Conservation (phyloP, 768 basidiomycete genomes). For the Boletus rubropictus region DNA sequence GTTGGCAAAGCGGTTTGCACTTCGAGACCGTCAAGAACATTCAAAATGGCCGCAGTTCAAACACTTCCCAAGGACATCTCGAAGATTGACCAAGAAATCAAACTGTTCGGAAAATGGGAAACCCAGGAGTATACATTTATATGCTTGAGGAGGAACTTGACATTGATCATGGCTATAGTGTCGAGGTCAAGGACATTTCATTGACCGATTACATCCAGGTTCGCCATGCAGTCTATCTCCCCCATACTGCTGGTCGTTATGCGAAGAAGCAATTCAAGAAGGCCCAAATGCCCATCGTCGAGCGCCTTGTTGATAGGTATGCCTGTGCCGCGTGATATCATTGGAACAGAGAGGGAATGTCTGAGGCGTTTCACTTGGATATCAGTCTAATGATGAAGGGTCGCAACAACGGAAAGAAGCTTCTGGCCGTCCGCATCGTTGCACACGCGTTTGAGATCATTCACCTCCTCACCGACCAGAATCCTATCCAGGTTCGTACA, state of each 20-base stretch:
- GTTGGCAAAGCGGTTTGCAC: constrained; percentile 16
- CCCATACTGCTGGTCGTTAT: constrained; percentile 98
- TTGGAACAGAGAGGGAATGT: neutral
- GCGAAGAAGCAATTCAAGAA: constrained; percentile 99
- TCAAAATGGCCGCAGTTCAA: constrained; percentile 57
- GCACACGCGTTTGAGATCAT: constrained; percentile 99
- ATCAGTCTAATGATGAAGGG: constrained; percentile 99
- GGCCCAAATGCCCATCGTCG: constrained; percentile 99
- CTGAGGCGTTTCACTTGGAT: constrained; percentile 1
- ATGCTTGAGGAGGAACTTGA: neutral
- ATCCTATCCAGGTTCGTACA: constrained; percentile 88
- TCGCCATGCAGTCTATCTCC: constrained; percentile 94
- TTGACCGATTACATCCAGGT: constrained; percentile 99
- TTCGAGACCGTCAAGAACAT: constrained; percentile 31
- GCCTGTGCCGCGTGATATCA: constrained; percentile 15
- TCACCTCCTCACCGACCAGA: constrained; percentile 99
- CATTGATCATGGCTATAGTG: constrained; percentile 43
- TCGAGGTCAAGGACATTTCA: constrained; percentile 99
- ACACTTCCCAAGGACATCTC: constrained; percentile 82
- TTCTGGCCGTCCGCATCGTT: constrained; percentile 97
- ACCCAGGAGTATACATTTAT: constrained; percentile 75
- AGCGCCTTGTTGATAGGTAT: constrained; percentile 95
- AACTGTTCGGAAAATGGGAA: constrained; percentile 99
- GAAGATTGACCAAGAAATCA: constrained; percentile 78
- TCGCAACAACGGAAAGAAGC: constrained; percentile 99